Evolutionary conservation across 768 basidiomycete species (phyloP).

Genomic region (Myochromella boudieri): DNA sequence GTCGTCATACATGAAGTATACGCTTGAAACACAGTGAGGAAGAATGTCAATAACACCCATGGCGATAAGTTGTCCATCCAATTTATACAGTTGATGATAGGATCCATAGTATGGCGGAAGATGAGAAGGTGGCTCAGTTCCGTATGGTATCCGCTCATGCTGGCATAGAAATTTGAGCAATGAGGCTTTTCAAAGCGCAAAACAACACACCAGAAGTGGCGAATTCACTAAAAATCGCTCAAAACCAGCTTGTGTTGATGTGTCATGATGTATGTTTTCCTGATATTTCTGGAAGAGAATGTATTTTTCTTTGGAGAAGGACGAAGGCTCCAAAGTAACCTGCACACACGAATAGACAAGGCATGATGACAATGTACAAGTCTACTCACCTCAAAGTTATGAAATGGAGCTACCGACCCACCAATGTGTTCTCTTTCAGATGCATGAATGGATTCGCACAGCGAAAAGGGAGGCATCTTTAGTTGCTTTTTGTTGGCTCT

Average conservation of each 20-base stretch:
- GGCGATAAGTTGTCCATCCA: slow-evolving; percentile 82
- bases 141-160: slow-evolving; percentile 63
- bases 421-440: slow-evolving; percentile 45
- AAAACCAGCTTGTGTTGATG: slow-evolving; percentile 54
- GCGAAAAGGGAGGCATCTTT: slow-evolving; percentile 35
- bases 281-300: slow-evolving; percentile 79
- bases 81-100: slow-evolving; percentile 84
- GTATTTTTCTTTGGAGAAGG: slow-evolving; percentile 80
- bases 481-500: slow-evolving; percentile 14
- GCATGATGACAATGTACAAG: not conserved
- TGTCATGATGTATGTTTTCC: slow-evolving; percentile 71
- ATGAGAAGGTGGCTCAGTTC: slow-evolving; percentile 43
- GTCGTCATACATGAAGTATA: slow-evolving; percentile 88
- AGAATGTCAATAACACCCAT: slow-evolving; percentile 90
- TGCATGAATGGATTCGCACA: slow-evolving; percentile 52
- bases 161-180: slow-evolving; percentile 22
- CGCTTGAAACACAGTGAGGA: slow-evolving; percentile 77
- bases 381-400: slow-evolving; percentile 59
- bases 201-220: slow-evolving; percentile 61
- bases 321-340: slow-evolving; percentile 76
- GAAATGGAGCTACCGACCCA: slow-evolving; percentile 30
- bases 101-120: slow-evolving; percentile 86
- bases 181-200: not conserved
- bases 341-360: slow-evolving; percentile 27
- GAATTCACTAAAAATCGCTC: slow-evolving; percentile 75